A percentile compares a stretch with the other conserved stretches of the same genome.
Conservation (phyloP, 1,284 basidiomycete species). For the Malassezia psittaci region DNA sequence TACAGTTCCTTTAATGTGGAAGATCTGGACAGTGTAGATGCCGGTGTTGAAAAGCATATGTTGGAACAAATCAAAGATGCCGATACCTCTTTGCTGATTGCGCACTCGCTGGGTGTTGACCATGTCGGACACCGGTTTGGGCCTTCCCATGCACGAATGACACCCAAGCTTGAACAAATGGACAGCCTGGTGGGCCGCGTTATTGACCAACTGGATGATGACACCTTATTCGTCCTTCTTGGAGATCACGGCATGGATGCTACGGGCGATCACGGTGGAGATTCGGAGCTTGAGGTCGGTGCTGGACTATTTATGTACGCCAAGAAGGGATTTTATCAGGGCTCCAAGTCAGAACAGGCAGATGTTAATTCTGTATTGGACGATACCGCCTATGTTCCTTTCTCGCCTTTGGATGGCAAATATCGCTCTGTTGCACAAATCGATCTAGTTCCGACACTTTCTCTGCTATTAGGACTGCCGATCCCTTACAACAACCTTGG, state of each 20-base stretch:
- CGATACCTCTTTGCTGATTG: slow-evolving; percentile 71
- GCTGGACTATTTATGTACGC: slow-evolving; percentile 78
- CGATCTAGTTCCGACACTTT: slow-evolving; percentile 79
- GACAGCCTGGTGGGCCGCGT: slow-evolving; percentile 24
- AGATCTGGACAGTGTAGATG: slow-evolving; percentile 88
- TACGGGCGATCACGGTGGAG: slow-evolving; percentile 90
- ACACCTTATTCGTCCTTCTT: slow-evolving; percentile 66
- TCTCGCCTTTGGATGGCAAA: slow-evolving; percentile 32
- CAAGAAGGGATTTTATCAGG: neutral
- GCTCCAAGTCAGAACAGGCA: neutral
- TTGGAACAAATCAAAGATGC: slow-evolving; percentile 53
- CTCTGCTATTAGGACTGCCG: slow-evolving; percentile 80
- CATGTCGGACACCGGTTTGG: slow-evolving; percentile 92
- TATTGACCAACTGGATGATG: slow-evolving; percentile 28
- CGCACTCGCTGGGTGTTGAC: slow-evolving; percentile 93
- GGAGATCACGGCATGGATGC: slow-evolving; percentile 98
- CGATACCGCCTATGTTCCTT: slow-evolving; percentile 18
- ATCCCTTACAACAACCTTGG: slow-evolving; percentile 95
- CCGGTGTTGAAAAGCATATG: slow-evolving; percentile 73
- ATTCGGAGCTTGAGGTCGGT: slow-evolving; percentile 72
- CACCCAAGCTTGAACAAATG: slow-evolving; percentile 63
- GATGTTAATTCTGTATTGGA: slow-evolving; percentile 14
- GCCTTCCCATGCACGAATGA: slow-evolving; percentile 77
- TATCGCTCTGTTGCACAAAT: slow-evolving; percentile 77
- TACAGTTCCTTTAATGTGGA: slow-evolving; percentile 98